These are phyloP conservation scores for Gentiana straminea DNA, from an alignment of 257 asterid genomes.

Conservation along the genomic window DNA sequence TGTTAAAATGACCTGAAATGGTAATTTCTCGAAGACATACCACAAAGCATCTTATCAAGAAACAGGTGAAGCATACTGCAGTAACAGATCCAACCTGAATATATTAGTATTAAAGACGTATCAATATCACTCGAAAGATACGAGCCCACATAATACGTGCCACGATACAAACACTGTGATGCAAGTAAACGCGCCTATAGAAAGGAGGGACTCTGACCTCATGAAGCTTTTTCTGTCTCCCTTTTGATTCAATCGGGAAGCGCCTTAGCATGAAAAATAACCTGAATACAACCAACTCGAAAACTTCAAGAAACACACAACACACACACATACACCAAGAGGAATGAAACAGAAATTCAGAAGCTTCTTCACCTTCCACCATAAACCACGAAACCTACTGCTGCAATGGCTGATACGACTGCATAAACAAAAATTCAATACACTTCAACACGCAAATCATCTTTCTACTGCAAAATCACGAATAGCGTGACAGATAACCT, in stretches of 20 bases:
- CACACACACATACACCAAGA: background rate
- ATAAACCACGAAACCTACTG: slow-evolving; percentile 80
- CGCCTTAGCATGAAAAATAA: slow-evolving; percentile 82
- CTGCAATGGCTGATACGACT: slow-evolving; percentile 84
- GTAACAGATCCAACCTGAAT: slow-evolving; percentile 94
- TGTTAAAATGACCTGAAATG: too few species aligned
- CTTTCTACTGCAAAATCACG: background rate
- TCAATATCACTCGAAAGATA: too few species aligned
- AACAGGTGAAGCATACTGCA: slow-evolving; percentile 85
- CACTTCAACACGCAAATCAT: slow-evolving; percentile 11
- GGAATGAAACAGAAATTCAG: slow-evolving; percentile 4
- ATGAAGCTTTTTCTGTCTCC: slow-evolving; percentile 88
- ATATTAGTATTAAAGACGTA: too few species aligned
- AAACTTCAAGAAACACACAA: background rate
- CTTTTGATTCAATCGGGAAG: slow-evolving; percentile 92
- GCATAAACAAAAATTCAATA: slow-evolving; percentile 31
- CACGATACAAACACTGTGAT: too few species aligned
- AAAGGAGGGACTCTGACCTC: slow-evolving; percentile 42
- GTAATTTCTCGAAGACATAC: slow-evolving; percentile 26
- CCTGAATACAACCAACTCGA: slow-evolving; percentile 27
- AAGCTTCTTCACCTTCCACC: slow-evolving; percentile 76
- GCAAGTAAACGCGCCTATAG: too few species aligned
- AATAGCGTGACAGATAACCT: slow-evolving; percentile 29
- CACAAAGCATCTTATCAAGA: slow-evolving; percentile 80
- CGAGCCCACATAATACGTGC: too few species aligned